Base-by-base conservation (phyloP, 2,329 filamentous ascomycete genomes). In the Sarocladium brachiariae region DNA sequence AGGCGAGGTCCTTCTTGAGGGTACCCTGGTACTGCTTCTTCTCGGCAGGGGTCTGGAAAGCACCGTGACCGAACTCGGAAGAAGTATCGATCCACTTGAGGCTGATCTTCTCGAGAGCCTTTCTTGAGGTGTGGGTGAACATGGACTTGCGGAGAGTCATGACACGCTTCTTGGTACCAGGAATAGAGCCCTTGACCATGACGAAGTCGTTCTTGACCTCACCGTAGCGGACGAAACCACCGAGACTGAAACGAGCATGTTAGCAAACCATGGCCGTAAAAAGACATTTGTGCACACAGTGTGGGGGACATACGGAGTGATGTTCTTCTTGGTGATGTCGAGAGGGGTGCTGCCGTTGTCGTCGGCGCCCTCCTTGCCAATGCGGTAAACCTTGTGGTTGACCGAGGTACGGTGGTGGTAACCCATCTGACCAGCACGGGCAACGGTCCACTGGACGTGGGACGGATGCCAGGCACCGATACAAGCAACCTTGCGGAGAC, bases 21-120 rank as follows among this genome's bases (percentile, higher is more conserved):
- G 90, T 95, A 79, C 93, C 93, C 77, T 96, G 74, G 83, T 89
- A 93, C 72, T 89, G 84, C 79, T 87, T 89, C 90, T 99, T 99
- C 87, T 99, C 93, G 70, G 88, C 87, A 61, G 86, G 80, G 59
- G 93, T 99, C 83, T 99, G 93, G 89, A 95, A 99, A 68, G 90
- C 92, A 84, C 93, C 93, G 81, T 99, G 93, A 76, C 93, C 93
- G 76, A 99, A 99, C 83, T 99, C 95, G 79, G 91, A 96, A 57
- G 91, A 96, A 66, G 93, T 99, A 70, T 99, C 93, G 87, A 99
- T 99, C 93, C 93, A 99, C 80, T 99, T 99, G 80, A 99, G 88
- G 70, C 92, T 89, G 73, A 97, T 88, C 89, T 99, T 97, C 87
- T 99, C 93, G 69, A 96, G 82, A 52, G 93, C 89, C 74, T 86